Conservation (phyloP, 345 rosid species). For the Toxicodendron radicans region DNA sequence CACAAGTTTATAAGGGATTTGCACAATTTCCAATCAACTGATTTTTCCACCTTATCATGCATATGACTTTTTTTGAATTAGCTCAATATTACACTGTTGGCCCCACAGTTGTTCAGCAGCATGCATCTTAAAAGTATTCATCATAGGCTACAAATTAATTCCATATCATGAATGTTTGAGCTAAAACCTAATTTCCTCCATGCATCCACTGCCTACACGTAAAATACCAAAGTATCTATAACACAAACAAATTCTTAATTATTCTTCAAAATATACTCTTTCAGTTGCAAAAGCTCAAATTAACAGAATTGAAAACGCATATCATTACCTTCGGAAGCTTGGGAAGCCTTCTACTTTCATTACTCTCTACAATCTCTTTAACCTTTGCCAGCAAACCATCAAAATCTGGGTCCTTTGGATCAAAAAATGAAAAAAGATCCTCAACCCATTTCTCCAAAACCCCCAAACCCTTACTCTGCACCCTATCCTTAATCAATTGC, state of each 20-base stretch:
- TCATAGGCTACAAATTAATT: neutral
- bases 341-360: constrained; percentile 85
- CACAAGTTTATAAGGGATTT: too few species aligned
- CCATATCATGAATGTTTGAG: neutral
- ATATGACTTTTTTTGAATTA: neutral
- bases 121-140: constrained; percentile 2
- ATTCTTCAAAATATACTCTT: neutral
- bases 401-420: constrained; percentile 48
- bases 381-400: constrained; percentile 52
- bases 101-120: neutral
- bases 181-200: neutral
- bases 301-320: neutral
- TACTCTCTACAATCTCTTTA: constrained; percentile 81
- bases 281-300: neutral
- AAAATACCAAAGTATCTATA: neutral
- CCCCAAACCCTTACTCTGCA: constrained; percentile 37
- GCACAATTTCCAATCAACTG: too few species aligned
- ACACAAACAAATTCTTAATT: neutral
- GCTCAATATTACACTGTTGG: neutral
- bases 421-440: constrained; percentile 42
- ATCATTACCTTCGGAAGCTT: constrained; percentile 80
- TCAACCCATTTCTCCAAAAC: constrained; percentile 45
- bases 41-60: neutral
- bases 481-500: constrained; percentile 63
- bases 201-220: neutral